Percentiles rank a stretch among this genome's conserved stretches.
These are phyloP conservation scores for Diospyros lotus DNA, from an alignment of 148 eudicot genomes.

Conservation along the genomic window DNA sequence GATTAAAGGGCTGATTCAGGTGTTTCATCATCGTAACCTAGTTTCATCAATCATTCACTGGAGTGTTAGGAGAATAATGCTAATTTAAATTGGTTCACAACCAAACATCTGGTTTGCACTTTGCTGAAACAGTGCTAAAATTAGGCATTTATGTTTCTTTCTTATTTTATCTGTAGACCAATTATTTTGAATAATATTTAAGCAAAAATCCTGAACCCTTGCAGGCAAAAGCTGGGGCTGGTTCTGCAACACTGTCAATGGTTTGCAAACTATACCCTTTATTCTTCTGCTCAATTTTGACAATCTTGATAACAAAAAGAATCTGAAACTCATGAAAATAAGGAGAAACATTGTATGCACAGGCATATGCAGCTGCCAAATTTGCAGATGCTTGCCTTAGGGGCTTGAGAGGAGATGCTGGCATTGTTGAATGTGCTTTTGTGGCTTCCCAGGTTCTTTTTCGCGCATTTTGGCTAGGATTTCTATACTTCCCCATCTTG, in stretches of 20 bases:
- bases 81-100: neutral
- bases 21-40: neutral
- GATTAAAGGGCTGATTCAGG: neutral
- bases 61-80: neutral
- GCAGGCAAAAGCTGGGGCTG: conserved; percentile 98
- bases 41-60: neutral
- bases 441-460: conserved; percentile 44
- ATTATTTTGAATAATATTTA: neutral
- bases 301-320: neutral
- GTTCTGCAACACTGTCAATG: conserved; percentile 97
- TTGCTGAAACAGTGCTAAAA: neutral
- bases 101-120: neutral
- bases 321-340: neutral
- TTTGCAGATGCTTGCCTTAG: conserved; percentile 92
- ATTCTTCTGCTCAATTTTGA: neutral
- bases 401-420: conserved; percentile 91
- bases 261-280: conserved; percentile 32
- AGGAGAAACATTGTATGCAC: neutral
- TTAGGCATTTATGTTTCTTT: neutral
- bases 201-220: neutral
- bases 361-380: conserved; percentile 96
- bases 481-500: neutral
- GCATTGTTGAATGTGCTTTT: conserved; percentile 55
- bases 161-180: neutral
- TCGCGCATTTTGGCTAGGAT: neutral